Percentiles rank a stretch among this genome's conserved stretches.
These are phyloP conservation scores for Cokeromyces recurvatus DNA, from an alignment of 371 early-diverging fungal species.

Conservation along the genomic window DNA sequence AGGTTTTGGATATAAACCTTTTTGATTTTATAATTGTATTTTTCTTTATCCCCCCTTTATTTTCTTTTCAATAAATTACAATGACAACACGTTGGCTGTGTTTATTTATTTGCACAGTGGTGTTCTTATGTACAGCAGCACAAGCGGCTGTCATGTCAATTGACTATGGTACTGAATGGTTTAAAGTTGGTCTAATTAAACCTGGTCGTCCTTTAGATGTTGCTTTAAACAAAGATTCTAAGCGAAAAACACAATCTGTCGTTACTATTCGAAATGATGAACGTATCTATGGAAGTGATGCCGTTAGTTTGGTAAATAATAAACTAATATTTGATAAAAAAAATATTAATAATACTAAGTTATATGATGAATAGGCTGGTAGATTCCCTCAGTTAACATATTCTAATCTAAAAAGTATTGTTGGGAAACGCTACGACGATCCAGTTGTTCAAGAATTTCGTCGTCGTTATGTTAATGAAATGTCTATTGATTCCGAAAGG, in stretches of 20 bases:
- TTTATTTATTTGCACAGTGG: slow-evolving; percentile 14
- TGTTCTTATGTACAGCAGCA: slow-evolving; percentile 9
- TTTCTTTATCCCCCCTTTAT: not conserved
- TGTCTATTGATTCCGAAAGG: slow-evolving; percentile 64
- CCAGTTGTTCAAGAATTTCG: slow-evolving; percentile 65
- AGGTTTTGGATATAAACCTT: not conserved
- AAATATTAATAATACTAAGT: not conserved
- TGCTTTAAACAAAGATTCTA: slow-evolving; percentile 93
- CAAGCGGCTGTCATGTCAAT: slow-evolving; percentile 85
- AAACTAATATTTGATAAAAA: not conserved
- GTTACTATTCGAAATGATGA: slow-evolving; percentile 78
- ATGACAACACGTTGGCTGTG: slow-evolving; percentile 25
- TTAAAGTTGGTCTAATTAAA: slow-evolving; percentile 91
- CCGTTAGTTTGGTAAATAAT: slow-evolving; percentile 68
- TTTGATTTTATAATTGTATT: not conserved
- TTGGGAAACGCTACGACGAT: slow-evolving; percentile 76
- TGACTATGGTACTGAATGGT: slow-evolving; percentile 96
- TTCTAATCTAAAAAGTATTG: slow-evolving; percentile 74
- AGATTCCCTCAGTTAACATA: slow-evolving; percentile 84
- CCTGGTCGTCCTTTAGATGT: slow-evolving; percentile 89
- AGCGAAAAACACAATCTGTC: slow-evolving; percentile 86
- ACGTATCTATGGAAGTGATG: slow-evolving; percentile 87
- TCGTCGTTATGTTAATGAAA: slow-evolving; percentile 62
- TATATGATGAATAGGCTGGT: slow-evolving; percentile 54
- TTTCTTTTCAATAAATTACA: not conserved